phyloP scores from a whole-genome alignment of 106 monocot genomes.

The Dioscorea zingiberensis region DNA sequence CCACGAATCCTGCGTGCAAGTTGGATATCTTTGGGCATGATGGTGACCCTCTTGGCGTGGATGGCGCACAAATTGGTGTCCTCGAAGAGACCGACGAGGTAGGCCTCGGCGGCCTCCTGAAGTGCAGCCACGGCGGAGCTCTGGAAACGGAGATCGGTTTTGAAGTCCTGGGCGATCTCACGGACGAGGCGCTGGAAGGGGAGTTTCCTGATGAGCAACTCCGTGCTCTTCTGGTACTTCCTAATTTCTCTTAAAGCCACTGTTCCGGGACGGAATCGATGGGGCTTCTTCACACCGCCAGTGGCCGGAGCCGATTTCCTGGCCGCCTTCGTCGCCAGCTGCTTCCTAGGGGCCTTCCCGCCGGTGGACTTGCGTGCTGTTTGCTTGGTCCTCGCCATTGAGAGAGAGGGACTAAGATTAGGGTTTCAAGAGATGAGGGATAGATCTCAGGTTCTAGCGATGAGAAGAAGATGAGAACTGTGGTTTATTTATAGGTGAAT shows the following conservation, averaged over 20 bases:
- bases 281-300: constrained; percentile 11
- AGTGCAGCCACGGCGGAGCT: constrained; percentile 63
- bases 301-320: constrained; percentile 14
- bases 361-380: constrained; percentile 11
- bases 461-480: not conserved
- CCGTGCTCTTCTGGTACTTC: constrained; percentile 64
- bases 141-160: constrained; percentile 67
- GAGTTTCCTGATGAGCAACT: constrained; percentile 48
- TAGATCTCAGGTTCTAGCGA: no score
- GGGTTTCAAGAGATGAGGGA: no score
- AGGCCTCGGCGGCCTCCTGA: constrained; percentile 77
- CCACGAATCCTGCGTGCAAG: constrained; percentile 57
- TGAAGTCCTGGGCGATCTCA: constrained; percentile 79
- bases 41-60: constrained; percentile 80
- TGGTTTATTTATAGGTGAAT: not conserved
- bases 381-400: constrained; percentile 10
- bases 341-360: constrained; percentile 14
- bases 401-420: not conserved
- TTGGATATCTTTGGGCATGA: constrained; percentile 88
- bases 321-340: constrained; percentile 13
- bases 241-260: constrained; percentile 29
- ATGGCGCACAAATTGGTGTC: constrained; percentile 81
- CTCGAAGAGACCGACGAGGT: constrained; percentile 72
- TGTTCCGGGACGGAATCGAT: constrained; percentile 9
- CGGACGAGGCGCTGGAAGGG: constrained; percentile 55